Evolutionary conservation across 371 early-diverging fungal genomes (phyloP).

Genomic region (Syncephalis fuscata): DNA sequence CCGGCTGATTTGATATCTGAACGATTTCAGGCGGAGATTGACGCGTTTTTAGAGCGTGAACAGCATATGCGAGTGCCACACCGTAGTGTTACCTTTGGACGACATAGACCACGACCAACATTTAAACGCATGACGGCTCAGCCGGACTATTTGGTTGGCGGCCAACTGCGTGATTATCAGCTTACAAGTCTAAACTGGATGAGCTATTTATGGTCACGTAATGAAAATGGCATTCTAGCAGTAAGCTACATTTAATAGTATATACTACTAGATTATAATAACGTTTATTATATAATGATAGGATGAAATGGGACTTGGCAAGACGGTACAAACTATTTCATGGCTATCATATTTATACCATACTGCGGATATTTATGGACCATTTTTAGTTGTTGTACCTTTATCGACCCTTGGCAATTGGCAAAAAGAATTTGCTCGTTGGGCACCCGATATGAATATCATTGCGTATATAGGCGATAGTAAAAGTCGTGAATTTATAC

Average conservation of each 20-base stretch:
- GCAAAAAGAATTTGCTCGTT: conserved; percentile 84
- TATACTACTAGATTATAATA: too few species aligned
- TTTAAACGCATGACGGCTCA: conserved; percentile 63
- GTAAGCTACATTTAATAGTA: too few species aligned
- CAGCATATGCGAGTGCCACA: conserved; percentile 52
- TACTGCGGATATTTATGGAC: conserved; percentile 69
- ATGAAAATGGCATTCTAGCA: conserved; percentile 92
- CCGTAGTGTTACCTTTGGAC: conserved; percentile 30
- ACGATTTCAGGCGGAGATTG: conserved; percentile 59
- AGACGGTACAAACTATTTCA: conserved; percentile 97
- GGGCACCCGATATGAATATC: conserved; percentile 90
- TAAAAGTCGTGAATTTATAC: conserved; percentile 62
- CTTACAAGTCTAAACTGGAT: conserved; percentile 97
- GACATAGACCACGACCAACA: conserved; percentile 33
- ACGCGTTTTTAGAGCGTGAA: conserved; percentile 68
- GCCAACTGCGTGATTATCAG: conserved; percentile 93
- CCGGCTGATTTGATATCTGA: conserved; percentile 32
- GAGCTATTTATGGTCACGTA: conserved; percentile 92
- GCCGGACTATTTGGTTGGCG: conserved; percentile 73
- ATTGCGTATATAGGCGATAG: conserved; percentile 80
- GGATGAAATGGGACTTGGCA: conserved; percentile 93
- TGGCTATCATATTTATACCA: conserved; percentile 91
- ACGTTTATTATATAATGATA: too few species aligned
- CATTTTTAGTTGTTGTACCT: conserved; percentile 91
- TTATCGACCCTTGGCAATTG: conserved; percentile 87